phyloP scores from a whole-genome alignment of 2,329 filamentous ascomycete species.

The Apiospora malaysiana region DNA sequence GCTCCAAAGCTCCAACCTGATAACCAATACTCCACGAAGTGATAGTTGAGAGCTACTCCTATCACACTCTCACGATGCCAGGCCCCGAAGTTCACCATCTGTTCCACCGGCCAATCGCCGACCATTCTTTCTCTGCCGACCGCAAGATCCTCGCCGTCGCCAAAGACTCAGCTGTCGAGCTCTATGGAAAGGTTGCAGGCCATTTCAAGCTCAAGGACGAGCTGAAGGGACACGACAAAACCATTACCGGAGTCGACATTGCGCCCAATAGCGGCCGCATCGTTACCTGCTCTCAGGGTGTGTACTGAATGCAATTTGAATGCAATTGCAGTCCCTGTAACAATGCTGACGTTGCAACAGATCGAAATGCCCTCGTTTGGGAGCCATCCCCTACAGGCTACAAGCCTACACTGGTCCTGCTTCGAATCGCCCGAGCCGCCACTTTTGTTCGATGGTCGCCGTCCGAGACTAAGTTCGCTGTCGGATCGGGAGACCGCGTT shows the following conservation, averaged over 20 bases:
- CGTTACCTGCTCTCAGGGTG: slow-evolving; percentile 95
- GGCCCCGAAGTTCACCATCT: slow-evolving; percentile 92
- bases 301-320: background rate
- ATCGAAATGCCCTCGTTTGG: slow-evolving; percentile 98
- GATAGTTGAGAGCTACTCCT: slow-evolving; percentile 99
- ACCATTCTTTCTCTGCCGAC: slow-evolving; percentile 98
- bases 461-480: slow-evolving; percentile 95
- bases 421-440: slow-evolving; percentile 94
- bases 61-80: slow-evolving; percentile 74
- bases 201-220: slow-evolving; percentile 88
- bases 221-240: slow-evolving; percentile 96
- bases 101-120: slow-evolving; percentile 94
- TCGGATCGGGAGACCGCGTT: slow-evolving; percentile 92
- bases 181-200: slow-evolving; percentile 77
- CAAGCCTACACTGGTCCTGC: slow-evolving; percentile 95
- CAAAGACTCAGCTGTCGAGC: slow-evolving; percentile 86
- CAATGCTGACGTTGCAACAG: slow-evolving; percentile 41
- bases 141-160: slow-evolving; percentile 87
- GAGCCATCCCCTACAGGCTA: slow-evolving; percentile 91
- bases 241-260: slow-evolving; percentile 94
- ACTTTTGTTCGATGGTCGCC: slow-evolving; percentile 98
- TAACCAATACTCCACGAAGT: slow-evolving; percentile 37
- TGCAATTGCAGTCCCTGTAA: slow-evolving; percentile 1
- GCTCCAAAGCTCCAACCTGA: slow-evolving; percentile 21
- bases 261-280: slow-evolving; percentile 89